Evolutionary conservation across 2,329 filamentous ascomycete species (phyloP), one percentile per base, ranked within the genome.

Genomic region (Canariomyces notabilis): DNA sequence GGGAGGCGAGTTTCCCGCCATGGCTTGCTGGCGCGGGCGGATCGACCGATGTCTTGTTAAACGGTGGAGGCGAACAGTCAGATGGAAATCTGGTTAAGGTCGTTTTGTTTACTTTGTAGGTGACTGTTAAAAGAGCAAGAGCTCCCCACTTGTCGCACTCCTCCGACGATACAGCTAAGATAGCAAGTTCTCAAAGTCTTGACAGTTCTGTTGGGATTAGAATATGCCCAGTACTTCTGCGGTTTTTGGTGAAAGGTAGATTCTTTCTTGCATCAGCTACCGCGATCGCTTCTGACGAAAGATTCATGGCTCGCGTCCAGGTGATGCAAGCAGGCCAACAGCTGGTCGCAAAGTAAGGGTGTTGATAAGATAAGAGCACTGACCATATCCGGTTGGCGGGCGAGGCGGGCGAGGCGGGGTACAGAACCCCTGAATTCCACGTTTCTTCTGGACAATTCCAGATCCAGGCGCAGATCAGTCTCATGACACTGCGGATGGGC

Each of bases 1-100:
- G 43, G 58, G 31, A 6, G 50, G 44, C 14, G 31, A 21, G 19
- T 45, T 50, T 19, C 49, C 48, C 32, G 66, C 57, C 65, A 69
- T 69, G 38, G 48, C 44, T 23, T 21, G 38, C 15, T 7, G 34
- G 15, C 12, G 21, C 12, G 21, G 37, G 20, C 23, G 23, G 23
- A 21, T 15, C 12, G 21, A 19, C 6, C n/a, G 31, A 16, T 33
- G 32, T 15, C 12, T 29, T 6, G 6, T 14, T 11, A 19, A 15
- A 15, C 16, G 14, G 19, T 5, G 31, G 18, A 20, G 14, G n/a
- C 5, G 36, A 14, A 23, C 39, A 12, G 22, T 16, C 22, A 8
- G 14, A n/a, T n/a, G n/a, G n/a, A n/a, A n/a, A n/a, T n/a, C 12
- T 6, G 19, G 12, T 8, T 38, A 33, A 18, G 35, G 4, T 19